Percentiles rank a stretch among this genome's conserved stretches.
Conservation (phyloP, 2,329 filamentous ascomycete species). For the Colletotrichum liaoningense region DNA sequence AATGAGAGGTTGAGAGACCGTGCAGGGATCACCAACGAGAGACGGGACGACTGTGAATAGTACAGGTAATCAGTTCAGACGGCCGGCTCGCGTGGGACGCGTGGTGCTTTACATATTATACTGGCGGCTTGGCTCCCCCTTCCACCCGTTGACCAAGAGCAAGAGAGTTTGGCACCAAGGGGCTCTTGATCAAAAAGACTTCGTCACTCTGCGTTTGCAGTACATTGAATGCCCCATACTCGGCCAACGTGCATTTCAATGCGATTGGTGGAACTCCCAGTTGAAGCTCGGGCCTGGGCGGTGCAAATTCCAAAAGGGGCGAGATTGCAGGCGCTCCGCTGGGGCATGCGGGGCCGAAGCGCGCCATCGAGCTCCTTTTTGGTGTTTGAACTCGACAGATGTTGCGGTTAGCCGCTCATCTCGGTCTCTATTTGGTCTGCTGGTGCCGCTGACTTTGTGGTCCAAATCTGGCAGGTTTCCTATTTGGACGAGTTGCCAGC, state of each 20-base stretch:
- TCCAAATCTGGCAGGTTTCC: neutral
- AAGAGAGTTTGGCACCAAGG: neutral
- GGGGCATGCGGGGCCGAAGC: constrained; percentile 8
- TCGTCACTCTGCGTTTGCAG: constrained; percentile 27
- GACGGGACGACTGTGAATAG: neutral
- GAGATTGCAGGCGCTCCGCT: constrained; percentile 23
- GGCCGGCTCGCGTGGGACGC: neutral
- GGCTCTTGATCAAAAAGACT: neutral
- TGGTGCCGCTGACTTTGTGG: neutral
- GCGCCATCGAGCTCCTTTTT: neutral
- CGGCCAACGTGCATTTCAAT: neutral
- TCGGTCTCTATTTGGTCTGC: neutral
- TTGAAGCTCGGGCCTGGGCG: constrained; percentile 1
- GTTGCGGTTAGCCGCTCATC: neutral
- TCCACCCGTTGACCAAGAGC: neutral
- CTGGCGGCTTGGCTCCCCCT: neutral
- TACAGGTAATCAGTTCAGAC: neutral
- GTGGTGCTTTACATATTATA: constrained; percentile 7
- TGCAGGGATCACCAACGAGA: constrained; percentile 2
- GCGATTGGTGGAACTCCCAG: constrained; percentile 27
- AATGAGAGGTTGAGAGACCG: neutral
- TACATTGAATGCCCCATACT: constrained; percentile 24
- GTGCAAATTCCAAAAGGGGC: constrained; percentile 20
- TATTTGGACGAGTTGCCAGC: neutral
- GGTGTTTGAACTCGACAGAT: neutral